Evolutionary conservation across 495 filamentous ascomycete species (phyloP), one percentile per base, ranked within the genome.

Genomic region (Articulospora tetracladia): DNA sequence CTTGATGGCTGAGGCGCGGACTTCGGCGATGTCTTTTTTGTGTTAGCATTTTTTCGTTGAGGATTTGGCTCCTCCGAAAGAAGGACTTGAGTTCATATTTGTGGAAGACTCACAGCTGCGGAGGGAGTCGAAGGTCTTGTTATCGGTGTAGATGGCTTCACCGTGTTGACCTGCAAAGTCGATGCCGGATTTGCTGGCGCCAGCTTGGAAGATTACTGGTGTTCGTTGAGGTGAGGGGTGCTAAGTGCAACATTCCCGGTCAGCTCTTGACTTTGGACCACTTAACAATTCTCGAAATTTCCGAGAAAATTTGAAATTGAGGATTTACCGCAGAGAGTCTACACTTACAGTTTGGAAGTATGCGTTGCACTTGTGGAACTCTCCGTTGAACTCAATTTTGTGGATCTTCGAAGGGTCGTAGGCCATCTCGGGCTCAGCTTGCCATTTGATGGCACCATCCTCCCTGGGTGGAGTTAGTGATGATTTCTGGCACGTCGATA

Each of bases 171-270:
- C 78, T 0, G 80, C 83, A 59, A 88, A 88, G 0, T 69, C 72
- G 0, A 77, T 78, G 1, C 84, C 84, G 0, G 85, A 82, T 0
- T 73, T 57, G 0, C 83, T 86, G 12, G 83, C 84, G n/a, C 84
- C 84, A 2, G 84, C 84, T 66, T 87, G 84, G 72, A 87, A 83
- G 11, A 87, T 73, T 53, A 87, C 80, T 0, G 83, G 84, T 0
- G 82, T 86, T 25, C 84, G 74, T 62, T 87, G 84, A 6, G 82
- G 83, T 7, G 81, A 84, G 0, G 84, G 84, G 57, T 86, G 77
- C 39, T 44, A n/a, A n/a, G n/a, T n/a, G n/a, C n/a, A n/a, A n/a
- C n/a, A n/a, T n/a, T n/a, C n/a, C n/a, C n/a, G n/a, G n/a, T n/a
- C n/a, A n/a, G n/a, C n/a, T n/a, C n/a, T n/a, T n/a, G n/a, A n/a